Evolutionary conservation across 2,329 filamentous ascomycete species (phyloP), one percentile per base, ranked within the genome.

Genomic region (Nigrospora sphaerica): DNA sequence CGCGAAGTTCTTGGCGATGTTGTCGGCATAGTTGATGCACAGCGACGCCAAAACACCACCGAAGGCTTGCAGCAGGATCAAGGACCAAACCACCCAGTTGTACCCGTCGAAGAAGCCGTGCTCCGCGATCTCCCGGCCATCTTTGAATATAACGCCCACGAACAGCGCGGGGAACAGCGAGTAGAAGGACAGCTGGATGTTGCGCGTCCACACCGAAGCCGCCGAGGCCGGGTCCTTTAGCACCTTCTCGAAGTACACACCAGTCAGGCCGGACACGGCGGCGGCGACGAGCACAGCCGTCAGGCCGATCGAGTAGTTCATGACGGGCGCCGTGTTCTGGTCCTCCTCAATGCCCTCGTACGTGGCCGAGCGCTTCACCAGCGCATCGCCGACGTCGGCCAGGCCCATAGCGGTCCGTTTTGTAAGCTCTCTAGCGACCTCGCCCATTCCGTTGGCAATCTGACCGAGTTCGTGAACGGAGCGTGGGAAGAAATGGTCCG

Each of bases 101-200:
- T 97, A 98, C 3, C 93, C 93, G 47, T 87, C 85, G 56, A 98
- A 97, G 67, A 97, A 95, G 12, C 93, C 93, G 51, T 88, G 82
- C 63, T 85, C 81, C 23, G 84, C 77, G 52, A 98, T 90, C 36
- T 86, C 84, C 50, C 83, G 80, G 23, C 92, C 93, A 55, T 98
- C 93, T 52, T 89, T 87, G 68, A 88, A 87, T 3, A 95, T 69
- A 6, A 97, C 85, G 1, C 92, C 93, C 44, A 95, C 76, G 47
- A 97, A 81, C 1, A 96, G 73, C 1, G 91, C 87, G 0, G 92
- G 89, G 57, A 96, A 92, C 2, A 97, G 73, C 1, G 91, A 95
- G 70, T 95, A 98, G 61, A 96, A 88, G 1, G 90, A 91, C 19
- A 98, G 73, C 65, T 98, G 93, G 40, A 96, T 86, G 62, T 97